These are phyloP conservation scores for Eucalyptus cladocalyx DNA, from an alignment of 345 rosid species.

Conservation along the genomic window DNA sequence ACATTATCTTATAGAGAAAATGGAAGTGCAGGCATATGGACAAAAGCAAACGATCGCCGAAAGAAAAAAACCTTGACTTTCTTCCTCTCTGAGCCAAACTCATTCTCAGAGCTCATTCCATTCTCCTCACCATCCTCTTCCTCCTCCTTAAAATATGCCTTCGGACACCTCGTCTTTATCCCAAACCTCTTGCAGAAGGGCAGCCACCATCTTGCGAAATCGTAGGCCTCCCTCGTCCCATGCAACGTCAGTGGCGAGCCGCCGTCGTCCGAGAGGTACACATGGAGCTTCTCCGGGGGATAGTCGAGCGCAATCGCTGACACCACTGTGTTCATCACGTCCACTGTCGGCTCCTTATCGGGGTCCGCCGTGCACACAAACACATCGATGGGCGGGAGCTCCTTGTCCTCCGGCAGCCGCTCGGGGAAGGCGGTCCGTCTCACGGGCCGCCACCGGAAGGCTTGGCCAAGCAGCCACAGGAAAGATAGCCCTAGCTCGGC, in stretches of 20 bases:
- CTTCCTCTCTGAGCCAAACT: background rate
- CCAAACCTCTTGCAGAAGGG: constrained; percentile 27
- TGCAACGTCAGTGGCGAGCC: constrained; percentile 19
- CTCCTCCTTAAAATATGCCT: constrained; percentile 12
- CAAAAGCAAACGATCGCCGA: background rate
- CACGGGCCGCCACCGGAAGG: constrained; percentile 16
- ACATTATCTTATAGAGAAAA: background rate
- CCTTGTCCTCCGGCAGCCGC: constrained; percentile 1
- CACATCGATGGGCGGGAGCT: constrained; percentile 35
- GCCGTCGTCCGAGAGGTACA: constrained; percentile 39
- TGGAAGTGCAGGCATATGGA: background rate
- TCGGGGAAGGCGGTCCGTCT: constrained; percentile 12
- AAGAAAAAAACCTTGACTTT: constrained; percentile 3
- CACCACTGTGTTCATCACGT: constrained; percentile 31
- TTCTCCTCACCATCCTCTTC: background rate
- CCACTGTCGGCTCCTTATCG: constrained; percentile 28
- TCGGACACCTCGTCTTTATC: constrained; percentile 10
- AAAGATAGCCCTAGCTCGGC: constrained; percentile 11
- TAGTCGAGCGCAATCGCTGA: constrained; percentile 40
- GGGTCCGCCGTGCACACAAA: constrained; percentile 44
- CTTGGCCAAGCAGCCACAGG: constrained; percentile 14
- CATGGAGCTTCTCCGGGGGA: constrained; percentile 28
- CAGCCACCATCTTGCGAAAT: constrained; percentile 32
- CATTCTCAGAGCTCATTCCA: background rate
- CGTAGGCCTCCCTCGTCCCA: constrained; percentile 17